Evolutionary conservation across 1,139 yeast species (phyloP), one percentile per base, ranked within the genome.

Genomic region (Tardiomyces blankii): DNA sequence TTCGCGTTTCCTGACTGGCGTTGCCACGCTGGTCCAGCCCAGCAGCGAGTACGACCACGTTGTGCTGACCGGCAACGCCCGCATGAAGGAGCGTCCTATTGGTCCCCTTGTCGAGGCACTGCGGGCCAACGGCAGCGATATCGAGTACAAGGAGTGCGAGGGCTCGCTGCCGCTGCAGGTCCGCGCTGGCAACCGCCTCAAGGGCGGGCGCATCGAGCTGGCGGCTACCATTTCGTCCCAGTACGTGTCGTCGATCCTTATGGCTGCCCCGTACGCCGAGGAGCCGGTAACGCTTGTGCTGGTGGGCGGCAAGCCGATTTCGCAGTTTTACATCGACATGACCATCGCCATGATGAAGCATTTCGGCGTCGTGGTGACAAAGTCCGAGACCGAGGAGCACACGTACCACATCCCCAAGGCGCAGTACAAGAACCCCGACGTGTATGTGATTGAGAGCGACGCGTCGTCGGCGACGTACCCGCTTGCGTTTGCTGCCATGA

Each of bases 391-490:
- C 27, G 91, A 86, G 62, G 80, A 75, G 30, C 74, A 85, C 69
- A 87, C 96, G 38, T 91, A 91, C 65, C 84, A 82, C 60, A 87
- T 91, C 63, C 98, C 98, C 45, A 76, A 76, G 58, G 96, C 89
- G 2, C 67, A 72, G 23, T 91, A 93, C 63, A 66, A 64, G 41
- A 87, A 89, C 53, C 99, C 99, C 18, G 52, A 72, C 2, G 91
- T 82, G 57, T 91, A 91, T 59, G 85, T 83, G 33, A 79, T 91
- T 54, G 99, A 91, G 66, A 85, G 96, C 11, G 99, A 91, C 66
- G 99, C 99, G n/a, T 87, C 96, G 23, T 86, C 96, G 18, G 97
- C 98, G 1, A 93, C 98, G 12, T 91, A 91, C 60, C 98, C 99
- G 41, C 74, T 91, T 55, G 98, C 98, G 0, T 86, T 84, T 68